These are phyloP conservation scores for Dendrobium huoshanense DNA, from an alignment of 106 monocot genomes.

Conservation along the genomic window DNA sequence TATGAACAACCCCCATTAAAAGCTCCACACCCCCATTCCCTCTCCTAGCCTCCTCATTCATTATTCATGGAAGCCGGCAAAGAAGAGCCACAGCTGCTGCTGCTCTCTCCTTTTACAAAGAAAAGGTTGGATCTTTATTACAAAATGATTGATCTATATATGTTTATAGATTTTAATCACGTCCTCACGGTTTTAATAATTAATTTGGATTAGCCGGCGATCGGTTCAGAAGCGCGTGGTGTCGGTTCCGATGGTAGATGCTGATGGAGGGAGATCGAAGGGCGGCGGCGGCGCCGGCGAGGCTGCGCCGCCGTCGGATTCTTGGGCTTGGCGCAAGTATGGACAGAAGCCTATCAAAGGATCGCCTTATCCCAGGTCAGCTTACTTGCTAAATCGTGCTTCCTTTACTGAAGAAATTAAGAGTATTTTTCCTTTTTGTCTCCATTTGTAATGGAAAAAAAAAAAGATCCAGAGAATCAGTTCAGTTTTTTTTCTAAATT, in stretches of 20 bases:
- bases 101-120: not conserved
- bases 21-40: not conserved
- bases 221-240: conserved; percentile 25
- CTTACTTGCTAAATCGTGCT: not conserved
- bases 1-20: not conserved
- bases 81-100: not conserved
- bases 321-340: conserved; percentile 30
- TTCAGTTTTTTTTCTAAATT: not conserved
- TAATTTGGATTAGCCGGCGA: conserved; percentile 12
- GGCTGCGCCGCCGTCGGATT: conserved; percentile 22
- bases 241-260: conserved; percentile 14
- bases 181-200: not conserved
- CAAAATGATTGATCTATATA: not conserved
- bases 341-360: conserved; percentile 40
- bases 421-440: not conserved
- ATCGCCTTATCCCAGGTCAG: conserved; percentile 27
- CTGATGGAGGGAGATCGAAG: not conserved
- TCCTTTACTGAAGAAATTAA: not conserved
- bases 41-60: not conserved
- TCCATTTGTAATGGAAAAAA: not conserved
- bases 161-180: not conserved
- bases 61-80: not conserved
- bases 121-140: not conserved
- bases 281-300: conserved; percentile 4
- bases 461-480: not conserved